A percentile compares a stretch with the other conserved stretches of the same genome.
Conservation (phyloP, 805 yeast genomes). For the Candida silvatica region DNA sequence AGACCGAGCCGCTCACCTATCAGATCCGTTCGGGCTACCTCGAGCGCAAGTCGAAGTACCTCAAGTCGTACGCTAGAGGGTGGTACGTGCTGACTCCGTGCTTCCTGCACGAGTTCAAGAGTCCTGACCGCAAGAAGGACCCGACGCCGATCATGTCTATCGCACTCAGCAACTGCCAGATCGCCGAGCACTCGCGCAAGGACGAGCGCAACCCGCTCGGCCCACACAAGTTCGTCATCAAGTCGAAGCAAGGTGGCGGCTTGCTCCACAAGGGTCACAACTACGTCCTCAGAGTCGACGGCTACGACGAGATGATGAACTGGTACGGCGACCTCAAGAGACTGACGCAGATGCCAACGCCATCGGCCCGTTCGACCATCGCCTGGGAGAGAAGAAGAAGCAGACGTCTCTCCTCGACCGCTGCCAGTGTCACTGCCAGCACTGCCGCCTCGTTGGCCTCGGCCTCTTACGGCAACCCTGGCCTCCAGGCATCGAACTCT, state of each 20-base stretch:
- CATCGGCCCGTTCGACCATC: conserved; percentile 46
- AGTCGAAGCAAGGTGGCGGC: conserved; percentile 66
- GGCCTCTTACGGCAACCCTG: too few species aligned
- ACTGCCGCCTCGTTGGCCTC: conserved; percentile 22
- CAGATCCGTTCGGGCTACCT: conserved; percentile 71
- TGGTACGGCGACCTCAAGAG: conserved; percentile 79
- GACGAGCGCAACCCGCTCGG: conserved; percentile 48
- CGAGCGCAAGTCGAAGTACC: conserved; percentile 84
- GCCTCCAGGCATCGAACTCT: too few species aligned
- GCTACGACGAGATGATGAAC: conserved; percentile 65
- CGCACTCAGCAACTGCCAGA: conserved; percentile 67
- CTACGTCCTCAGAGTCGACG: conserved; percentile 91
- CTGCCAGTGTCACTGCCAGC: conserved; percentile 7
- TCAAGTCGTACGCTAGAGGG: conserved; percentile 85
- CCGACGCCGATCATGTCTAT: conserved; percentile 77
- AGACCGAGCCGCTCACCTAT: conserved; percentile 57
- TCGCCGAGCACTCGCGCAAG: conserved; percentile 74
- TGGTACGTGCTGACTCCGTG: conserved; percentile 89
- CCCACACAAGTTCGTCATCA: conserved; percentile 69
- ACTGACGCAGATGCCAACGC: conserved; percentile 55
- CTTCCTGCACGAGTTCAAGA: conserved; percentile 83
- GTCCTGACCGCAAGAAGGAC: conserved; percentile 74
- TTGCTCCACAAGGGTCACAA: conserved; percentile 76
- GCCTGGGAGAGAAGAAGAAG: conserved; percentile 27
- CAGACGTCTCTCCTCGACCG: conserved; percentile 13